A percentile compares a stretch with the other conserved stretches of the same genome.
Evolutionary conservation across 345 rosid genomes (phyloP).

Genomic region (Clarkia xantiana): DNA sequence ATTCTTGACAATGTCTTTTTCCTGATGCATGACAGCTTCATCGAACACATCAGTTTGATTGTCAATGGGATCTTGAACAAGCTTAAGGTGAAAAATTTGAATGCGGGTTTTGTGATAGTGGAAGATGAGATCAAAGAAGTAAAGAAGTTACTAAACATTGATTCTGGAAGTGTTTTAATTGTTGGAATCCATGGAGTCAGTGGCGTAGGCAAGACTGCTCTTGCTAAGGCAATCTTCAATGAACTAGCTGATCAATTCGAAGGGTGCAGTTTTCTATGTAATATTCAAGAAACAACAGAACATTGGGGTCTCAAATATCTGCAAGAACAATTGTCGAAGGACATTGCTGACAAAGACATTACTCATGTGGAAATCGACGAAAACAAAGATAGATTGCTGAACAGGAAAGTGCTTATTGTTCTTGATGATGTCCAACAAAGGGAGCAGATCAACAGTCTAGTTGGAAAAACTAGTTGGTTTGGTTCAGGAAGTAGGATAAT

Average conservation of each 20-base stretch:
- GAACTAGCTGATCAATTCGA: background rate
- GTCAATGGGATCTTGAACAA: background rate
- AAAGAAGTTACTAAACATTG: background rate
- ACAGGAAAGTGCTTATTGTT: slow-evolving; percentile 1
- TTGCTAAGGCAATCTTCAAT: background rate
- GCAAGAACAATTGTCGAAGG: background rate
- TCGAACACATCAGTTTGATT: background rate
- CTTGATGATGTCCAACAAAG: slow-evolving; percentile 1
- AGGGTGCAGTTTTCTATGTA: slow-evolving; percentile 1
- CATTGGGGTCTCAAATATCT: background rate
- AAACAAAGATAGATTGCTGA: background rate
- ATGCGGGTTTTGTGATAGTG: background rate
- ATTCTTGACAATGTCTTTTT: background rate
- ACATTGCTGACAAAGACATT: background rate
- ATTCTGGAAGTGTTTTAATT: background rate
- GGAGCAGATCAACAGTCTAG: background rate
- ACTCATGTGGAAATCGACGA: background rate
- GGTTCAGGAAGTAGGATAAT: slow-evolving; percentile 2
- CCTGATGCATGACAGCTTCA: background rate
- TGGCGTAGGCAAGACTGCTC: background rate
- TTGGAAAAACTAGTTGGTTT: background rate
- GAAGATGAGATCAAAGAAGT: background rate
- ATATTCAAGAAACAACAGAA: background rate
- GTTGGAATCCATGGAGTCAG: slow-evolving; percentile 3
- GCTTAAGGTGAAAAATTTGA: background rate